phyloP scores from a whole-genome alignment of 306 rosid genomes.

The Potentilla sterilis region DNA sequence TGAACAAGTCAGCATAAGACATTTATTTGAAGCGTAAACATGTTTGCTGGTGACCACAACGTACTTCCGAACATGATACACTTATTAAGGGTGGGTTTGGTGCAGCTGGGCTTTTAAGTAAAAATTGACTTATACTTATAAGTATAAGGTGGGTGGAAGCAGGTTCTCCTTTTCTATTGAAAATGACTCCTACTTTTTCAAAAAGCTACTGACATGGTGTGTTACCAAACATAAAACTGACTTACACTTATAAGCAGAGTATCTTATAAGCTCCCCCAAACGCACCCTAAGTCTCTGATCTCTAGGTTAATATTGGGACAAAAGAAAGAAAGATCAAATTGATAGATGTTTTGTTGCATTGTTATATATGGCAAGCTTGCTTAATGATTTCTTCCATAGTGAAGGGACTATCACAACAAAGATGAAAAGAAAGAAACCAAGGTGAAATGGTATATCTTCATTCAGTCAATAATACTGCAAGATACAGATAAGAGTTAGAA shows the following conservation, averaged over 20 bases:
- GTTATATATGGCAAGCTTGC: neutral
- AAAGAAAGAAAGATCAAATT: constrained; percentile 24
- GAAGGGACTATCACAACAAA: constrained; percentile 1
- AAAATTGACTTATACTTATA: too few relatives aligned
- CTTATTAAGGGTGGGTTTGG: too few relatives aligned
- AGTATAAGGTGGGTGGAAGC: too few relatives aligned
- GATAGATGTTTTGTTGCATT: constrained; percentile 4
- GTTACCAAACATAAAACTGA: too few relatives aligned
- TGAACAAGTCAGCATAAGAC: constrained; percentile 5
- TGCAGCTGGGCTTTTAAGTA: too few relatives aligned
- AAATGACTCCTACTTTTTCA: too few relatives aligned
- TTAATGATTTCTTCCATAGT: constrained; percentile 2
- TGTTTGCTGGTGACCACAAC: neutral
- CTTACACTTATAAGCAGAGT: too few relatives aligned
- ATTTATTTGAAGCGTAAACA: constrained; percentile 19
- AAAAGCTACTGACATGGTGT: too few relatives aligned
- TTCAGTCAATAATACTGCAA: constrained; percentile 11
- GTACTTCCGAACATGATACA: constrained; percentile 9
- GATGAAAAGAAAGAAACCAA: neutral
- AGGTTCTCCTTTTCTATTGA: too few relatives aligned
- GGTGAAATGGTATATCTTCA: neutral
- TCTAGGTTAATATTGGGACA: neutral
- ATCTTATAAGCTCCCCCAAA: too few relatives aligned
- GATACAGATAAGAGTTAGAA: constrained; percentile 19
- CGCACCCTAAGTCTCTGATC: too few relatives aligned